phyloP scores from a whole-genome alignment of 805 yeast species.

The Saturnispora saitoi region DNA sequence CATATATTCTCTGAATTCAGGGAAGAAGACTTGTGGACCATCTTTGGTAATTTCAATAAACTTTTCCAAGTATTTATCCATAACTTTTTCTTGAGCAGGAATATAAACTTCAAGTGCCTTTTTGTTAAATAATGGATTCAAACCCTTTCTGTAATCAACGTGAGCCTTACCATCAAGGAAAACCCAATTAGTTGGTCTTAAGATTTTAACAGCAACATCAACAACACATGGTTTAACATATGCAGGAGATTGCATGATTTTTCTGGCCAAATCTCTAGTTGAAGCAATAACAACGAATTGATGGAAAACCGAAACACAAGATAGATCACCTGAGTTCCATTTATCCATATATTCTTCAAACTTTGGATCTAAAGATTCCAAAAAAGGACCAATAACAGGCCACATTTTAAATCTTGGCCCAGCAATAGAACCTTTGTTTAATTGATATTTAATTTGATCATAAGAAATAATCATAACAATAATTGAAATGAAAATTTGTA shows the following conservation, averaged over 20 bases:
- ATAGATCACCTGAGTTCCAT: constrained; percentile 90
- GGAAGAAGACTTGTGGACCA: constrained; percentile 74
- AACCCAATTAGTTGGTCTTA: constrained; percentile 97
- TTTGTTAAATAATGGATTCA: constrained; percentile 83
- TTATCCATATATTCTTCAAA: constrained; percentile 88
- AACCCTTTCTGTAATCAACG: constrained; percentile 81
- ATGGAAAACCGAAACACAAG: constrained; percentile 97
- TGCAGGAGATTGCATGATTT: constrained; percentile 73
- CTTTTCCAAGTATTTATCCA: constrained; percentile 69
- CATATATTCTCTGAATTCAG: constrained; percentile 89
- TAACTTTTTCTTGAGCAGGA: constrained; percentile 75
- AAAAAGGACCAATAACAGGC: constrained; percentile 95
- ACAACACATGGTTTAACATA: constrained; percentile 97
- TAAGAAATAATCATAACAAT: constrained; percentile 44
- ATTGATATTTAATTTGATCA: constrained; percentile 73
- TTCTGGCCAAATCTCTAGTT: constrained; percentile 79
- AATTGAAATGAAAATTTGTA: constrained; percentile 41
- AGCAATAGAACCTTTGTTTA: constrained; percentile 78
- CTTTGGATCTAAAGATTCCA: constrained; percentile 91
- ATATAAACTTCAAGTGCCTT: constrained; percentile 76
- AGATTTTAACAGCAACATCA: constrained; percentile 88
- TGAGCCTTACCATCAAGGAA: constrained; percentile 95
- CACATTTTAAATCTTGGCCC: constrained; percentile 85
- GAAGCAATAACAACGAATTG: constrained; percentile 94
- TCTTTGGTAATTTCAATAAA: constrained; percentile 49